These are phyloP conservation scores for Cucumis variabilis DNA, from an alignment of 331 rosid species.

Conservation along the genomic window DNA sequence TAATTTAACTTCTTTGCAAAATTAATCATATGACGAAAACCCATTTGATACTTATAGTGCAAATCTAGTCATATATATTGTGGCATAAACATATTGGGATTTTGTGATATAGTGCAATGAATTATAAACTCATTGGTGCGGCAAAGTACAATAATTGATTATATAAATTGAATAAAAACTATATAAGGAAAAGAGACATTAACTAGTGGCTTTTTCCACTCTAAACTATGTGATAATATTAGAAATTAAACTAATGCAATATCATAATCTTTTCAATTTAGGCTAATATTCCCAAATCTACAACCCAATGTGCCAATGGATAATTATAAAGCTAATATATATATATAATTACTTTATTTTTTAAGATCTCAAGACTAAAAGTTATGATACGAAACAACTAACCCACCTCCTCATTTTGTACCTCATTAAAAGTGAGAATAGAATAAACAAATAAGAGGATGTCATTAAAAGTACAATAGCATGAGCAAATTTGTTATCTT, in stretches of 20 bases:
- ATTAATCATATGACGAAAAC: background rate
- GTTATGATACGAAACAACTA: no score
- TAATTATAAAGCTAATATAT: background rate
- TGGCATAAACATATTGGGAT: background rate
- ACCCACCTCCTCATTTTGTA: no score
- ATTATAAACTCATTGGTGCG: background rate
- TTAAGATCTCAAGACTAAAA: no score
- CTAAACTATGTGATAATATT: background rate
- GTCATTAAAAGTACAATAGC: no score
- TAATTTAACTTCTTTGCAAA: background rate
- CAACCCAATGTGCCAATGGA: background rate
- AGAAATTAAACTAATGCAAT: background rate
- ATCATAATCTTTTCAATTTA: background rate
- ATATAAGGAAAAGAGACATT: background rate
- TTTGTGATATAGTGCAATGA: background rate
- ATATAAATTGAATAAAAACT: conserved; percentile 16
- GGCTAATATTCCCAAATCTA: background rate
- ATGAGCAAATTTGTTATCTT: no score
- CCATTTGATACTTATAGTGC: background rate
- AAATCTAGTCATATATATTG: background rate
- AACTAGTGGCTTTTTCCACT: background rate
- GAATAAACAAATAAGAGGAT: no score
- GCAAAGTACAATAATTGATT: conserved; percentile 18
- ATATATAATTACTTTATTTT: no score
- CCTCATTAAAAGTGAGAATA: no score